Conservation (phyloP, 2,329 filamentous ascomycete species). For the Venturia oleaginea region DNA sequence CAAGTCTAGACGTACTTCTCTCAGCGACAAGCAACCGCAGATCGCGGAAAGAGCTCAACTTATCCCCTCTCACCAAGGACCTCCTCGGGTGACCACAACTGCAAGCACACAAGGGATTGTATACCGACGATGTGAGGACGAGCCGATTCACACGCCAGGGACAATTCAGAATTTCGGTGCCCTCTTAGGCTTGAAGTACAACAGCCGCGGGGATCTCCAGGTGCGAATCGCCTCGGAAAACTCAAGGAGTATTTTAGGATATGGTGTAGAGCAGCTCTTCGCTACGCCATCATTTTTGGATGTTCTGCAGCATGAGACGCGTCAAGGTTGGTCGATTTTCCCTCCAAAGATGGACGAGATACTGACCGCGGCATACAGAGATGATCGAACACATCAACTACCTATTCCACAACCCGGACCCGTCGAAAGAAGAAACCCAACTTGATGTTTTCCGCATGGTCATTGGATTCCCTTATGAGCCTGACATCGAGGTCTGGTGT, state of each 20-base stretch:
- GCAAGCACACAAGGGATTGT: background rate
- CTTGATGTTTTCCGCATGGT: background rate
- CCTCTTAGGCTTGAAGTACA: background rate
- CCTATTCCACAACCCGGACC: background rate
- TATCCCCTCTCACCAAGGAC: background rate
- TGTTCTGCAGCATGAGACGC: background rate
- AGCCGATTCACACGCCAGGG: background rate
- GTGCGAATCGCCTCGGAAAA: background rate
- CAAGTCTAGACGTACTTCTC: background rate
- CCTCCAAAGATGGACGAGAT: background rate
- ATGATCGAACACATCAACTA: conserved; percentile 4
- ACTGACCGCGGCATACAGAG: background rate
- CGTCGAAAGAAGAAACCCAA: background rate
- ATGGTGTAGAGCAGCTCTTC: conserved; percentile 1
- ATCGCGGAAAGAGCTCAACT: background rate
- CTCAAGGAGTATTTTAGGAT: background rate
- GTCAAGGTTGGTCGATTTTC: background rate
- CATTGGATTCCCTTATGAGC: conserved; percentile 1
- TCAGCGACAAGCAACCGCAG: background rate
- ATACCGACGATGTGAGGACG: conserved; percentile 1
- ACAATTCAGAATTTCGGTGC: conserved; percentile 1
- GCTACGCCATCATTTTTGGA: background rate
- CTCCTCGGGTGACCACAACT: background rate
- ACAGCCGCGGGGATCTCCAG: background rate
- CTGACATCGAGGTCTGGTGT: background rate